A percentile compares a stretch with the other conserved stretches of the same genome.
Conservation (phyloP, 441 rosid genomes). For the Populus hybrid region DNA sequence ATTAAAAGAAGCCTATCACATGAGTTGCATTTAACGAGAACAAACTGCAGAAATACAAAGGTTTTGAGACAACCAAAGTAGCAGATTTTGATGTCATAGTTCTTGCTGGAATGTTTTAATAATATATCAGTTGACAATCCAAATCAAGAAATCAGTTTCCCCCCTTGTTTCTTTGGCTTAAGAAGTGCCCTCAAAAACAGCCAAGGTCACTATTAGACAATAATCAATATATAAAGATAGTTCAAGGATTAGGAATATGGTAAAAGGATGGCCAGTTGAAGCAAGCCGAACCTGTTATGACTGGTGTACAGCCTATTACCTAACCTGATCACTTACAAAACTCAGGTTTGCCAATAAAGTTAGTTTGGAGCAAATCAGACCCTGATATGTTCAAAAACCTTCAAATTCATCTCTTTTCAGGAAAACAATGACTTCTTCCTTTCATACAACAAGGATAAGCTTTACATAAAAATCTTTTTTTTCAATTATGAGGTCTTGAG, state of each 20-base stretch:
- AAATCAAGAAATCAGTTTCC: neutral
- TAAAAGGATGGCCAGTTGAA: neutral
- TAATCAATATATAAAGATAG: neutral
- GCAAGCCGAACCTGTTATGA: neutral
- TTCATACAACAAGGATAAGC: neutral
- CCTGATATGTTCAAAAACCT: neutral
- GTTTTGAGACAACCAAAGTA: neutral
- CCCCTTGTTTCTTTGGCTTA: neutral
- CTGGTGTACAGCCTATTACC: neutral
- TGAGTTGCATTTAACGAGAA: neutral
- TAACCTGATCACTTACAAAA: neutral
- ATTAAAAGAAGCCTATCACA: neutral
- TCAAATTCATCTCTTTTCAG: neutral
- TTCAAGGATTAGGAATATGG: neutral
- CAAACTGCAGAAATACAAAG: neutral
- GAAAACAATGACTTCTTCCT: constrained; percentile 1
- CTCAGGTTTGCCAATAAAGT: neutral
- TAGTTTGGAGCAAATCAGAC: neutral
- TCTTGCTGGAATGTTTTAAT: neutral
- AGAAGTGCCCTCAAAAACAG: neutral
- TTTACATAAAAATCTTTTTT: neutral
- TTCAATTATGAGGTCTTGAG: neutral
- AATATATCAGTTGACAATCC: neutral
- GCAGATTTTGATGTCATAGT: neutral
- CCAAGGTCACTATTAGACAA: neutral